Evolutionary conservation across 306 rosid species (phyloP).

Genomic region (Rosa rugosa): DNA sequence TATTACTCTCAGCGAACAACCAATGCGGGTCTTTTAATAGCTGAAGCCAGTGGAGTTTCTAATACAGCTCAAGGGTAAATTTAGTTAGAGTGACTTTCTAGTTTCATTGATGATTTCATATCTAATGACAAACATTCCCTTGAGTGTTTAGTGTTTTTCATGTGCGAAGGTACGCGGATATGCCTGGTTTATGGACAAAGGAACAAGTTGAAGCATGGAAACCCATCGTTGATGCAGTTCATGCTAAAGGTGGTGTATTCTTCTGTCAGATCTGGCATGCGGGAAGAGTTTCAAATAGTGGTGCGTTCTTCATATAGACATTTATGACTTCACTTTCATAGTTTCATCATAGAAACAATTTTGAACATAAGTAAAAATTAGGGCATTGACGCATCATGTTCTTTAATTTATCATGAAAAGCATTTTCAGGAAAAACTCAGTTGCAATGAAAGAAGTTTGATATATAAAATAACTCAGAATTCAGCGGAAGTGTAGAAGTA

Average conservation of each 20-base stretch:
- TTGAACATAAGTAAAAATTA: too few relatives aligned
- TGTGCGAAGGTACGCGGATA: neutral
- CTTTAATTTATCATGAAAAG: neutral
- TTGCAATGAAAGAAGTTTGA: neutral
- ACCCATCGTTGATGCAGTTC: neutral
- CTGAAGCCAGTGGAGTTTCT: constrained; percentile 38
- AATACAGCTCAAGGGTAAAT: constrained; percentile 42
- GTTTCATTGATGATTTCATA: neutral
- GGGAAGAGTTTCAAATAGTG: neutral
- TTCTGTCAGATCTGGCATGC: neutral
- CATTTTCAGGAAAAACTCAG: too few relatives aligned
- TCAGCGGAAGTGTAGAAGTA: too few relatives aligned
- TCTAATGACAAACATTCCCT: neutral
- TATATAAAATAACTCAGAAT: too few relatives aligned
- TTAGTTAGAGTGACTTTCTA: neutral
- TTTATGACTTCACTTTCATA: neutral
- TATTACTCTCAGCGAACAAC: constrained; percentile 44
- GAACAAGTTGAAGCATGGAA: constrained; percentile 5
- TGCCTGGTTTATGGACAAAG: neutral
- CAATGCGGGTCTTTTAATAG: constrained; percentile 37
- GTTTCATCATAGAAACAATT: neutral
- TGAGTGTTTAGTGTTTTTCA: neutral
- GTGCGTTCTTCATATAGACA: neutral
- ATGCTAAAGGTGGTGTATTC: constrained; percentile 1
- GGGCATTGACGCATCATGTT: neutral